Conservation (phyloP, 2,329 filamentous ascomycete genomes). For the Botrytis porri region DNA sequence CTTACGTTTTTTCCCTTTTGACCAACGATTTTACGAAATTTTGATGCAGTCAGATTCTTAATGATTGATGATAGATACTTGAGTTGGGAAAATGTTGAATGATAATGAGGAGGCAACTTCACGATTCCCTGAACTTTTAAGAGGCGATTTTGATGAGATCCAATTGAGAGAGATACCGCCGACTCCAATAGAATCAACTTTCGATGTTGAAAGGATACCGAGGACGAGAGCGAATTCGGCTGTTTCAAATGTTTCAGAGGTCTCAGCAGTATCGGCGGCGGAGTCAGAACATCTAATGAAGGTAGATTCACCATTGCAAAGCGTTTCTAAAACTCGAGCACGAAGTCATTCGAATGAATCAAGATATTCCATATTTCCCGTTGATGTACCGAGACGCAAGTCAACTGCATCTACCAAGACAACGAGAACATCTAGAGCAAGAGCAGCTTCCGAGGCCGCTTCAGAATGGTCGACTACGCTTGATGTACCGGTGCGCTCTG, state of each 20-base stretch:
- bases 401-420: conserved; percentile 9
- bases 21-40: neutral
- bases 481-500: neutral
- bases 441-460: conserved; percentile 3
- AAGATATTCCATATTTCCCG: conserved; percentile 12
- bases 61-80: neutral
- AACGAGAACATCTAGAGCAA: neutral
- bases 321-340: neutral
- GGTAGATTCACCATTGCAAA: neutral
- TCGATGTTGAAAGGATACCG: conserved; percentile 6
- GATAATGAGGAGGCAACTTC: neutral
- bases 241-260: neutral
- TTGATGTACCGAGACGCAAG: conserved; percentile 6
- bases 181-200: conserved; percentile 9
- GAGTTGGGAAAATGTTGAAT: conserved; percentile 9
- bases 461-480: conserved; percentile 12
- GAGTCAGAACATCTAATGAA: neutral
- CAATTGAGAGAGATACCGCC: conserved; percentile 16
- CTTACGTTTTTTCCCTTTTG: neutral
- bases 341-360: conserved; percentile 12
- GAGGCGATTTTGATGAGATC: conserved; percentile 11
- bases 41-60: conserved; percentile 10
- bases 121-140: conserved; percentile 4
- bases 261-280: neutral
- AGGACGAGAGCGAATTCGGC: conserved; percentile 8